These are phyloP conservation scores for Tulasnella sp. DNA, from an alignment of 768 basidiomycete genomes.

Conservation along the genomic window DNA sequence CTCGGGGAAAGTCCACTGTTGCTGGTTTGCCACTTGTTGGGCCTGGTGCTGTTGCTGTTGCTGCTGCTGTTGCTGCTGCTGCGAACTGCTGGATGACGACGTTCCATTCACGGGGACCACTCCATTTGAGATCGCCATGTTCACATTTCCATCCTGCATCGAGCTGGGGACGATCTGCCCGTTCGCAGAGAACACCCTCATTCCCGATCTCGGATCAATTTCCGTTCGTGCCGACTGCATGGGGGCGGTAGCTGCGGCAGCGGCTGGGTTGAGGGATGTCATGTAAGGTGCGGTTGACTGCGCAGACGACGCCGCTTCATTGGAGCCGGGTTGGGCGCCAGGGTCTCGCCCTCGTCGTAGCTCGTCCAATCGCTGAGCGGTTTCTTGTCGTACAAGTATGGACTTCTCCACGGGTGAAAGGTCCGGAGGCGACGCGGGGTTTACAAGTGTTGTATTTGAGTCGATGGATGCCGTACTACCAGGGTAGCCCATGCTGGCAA, in stretches of 20 bases:
- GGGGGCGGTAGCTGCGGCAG: background rate
- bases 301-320: background rate
- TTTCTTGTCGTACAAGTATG: background rate
- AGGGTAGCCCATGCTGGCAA: constrained; percentile 6
- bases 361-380: constrained; percentile 7
- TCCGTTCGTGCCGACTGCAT: background rate
- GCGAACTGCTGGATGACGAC: too few relatives aligned
- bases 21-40: too few relatives aligned
- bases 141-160: too few relatives aligned
- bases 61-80: too few relatives aligned
- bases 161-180: too few relatives aligned
- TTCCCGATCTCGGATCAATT: background rate
- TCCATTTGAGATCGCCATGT: too few relatives aligned
- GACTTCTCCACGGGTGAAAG: constrained; percentile 11
- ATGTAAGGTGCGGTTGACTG: constrained; percentile 2
- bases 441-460: constrained; percentile 9
- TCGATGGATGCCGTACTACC: constrained; percentile 12
- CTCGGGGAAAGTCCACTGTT: background rate
- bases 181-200: too few relatives aligned
- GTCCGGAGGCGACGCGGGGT: constrained; percentile 9
- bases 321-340: background rate
- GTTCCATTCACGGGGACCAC: too few relatives aligned
- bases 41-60: too few relatives aligned
- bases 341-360: constrained; percentile 1
- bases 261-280: constrained; percentile 9